Evolutionary conservation across 805 yeast species (phyloP), one percentile per base, ranked within the genome.

Genomic region (Nakazawaea ambrosiae): DNA sequence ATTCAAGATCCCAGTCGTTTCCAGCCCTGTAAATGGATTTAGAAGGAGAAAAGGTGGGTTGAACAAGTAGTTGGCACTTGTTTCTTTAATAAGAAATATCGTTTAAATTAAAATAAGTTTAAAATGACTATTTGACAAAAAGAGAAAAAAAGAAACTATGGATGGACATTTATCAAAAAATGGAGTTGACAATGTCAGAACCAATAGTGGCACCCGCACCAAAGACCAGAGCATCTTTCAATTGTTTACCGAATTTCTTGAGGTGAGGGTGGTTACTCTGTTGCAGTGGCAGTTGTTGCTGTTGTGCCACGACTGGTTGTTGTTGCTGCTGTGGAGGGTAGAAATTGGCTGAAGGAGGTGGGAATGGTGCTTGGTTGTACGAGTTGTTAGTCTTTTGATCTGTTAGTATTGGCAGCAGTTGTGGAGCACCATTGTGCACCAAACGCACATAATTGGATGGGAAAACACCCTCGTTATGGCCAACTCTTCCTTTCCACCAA

Each of bases 161-260:
- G n/a, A n/a, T n/a, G n/a, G n/a, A n/a, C n/a, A n/a, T n/a, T n/a
- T n/a, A 36, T 54, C 60, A 78, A 49, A 81, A 78, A 42, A 85
- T 81, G 30, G 84, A 70, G 51, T 82, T 77, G 28, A 89, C 85
- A 36, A 90, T 49, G 50, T 83, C 87, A 31, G 85, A 71, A 53
- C 97, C 97, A 38, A 89, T 67, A 1, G 96, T 81, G 27, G 97
- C 95, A 66, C 97, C 97, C 8, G 95, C 96, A 60, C 97, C 97
- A 47, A 87, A 90, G 34, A 89, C 75, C 25, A 94, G 89, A n/a
- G 97, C 94, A 48, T 87, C 78, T 42, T 95, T 96, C 42, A 89
- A 63, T 59, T 85, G 81, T 45, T 83, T 70, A 19, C 94, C 94
- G 48, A 85, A 75, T 51, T 71, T 79, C 58, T 75, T 75, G 41